phyloP scores from a whole-genome alignment of 352 stramenopile species.

The Globisporangium paroecandrum region DNA sequence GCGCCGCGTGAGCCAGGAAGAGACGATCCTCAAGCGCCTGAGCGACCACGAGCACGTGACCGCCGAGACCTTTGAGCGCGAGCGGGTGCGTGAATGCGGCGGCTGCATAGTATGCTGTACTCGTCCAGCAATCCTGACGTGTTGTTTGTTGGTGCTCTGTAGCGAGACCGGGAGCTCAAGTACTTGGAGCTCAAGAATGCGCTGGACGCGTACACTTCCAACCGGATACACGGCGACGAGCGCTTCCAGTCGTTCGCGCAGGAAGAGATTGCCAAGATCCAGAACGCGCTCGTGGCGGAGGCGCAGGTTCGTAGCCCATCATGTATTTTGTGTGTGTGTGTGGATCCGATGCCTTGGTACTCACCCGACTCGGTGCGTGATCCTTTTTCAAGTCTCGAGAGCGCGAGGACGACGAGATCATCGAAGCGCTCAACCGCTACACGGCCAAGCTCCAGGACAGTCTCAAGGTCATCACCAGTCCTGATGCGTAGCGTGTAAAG shows the following conservation, averaged over 20 bases:
- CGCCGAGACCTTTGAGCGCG: constrained; percentile 66
- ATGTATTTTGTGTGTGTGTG: not conserved
- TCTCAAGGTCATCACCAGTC: constrained; percentile 90
- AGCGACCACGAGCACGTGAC: constrained; percentile 82
- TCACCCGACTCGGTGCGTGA: not conserved
- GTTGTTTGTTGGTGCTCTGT: not conserved
- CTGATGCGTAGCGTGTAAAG: constrained; percentile 40
- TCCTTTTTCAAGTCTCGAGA: constrained; percentile 49
- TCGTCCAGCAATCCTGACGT: not conserved
- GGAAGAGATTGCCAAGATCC: constrained; percentile 72
- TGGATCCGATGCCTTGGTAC: not conserved
- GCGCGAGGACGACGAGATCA: constrained; percentile 92
- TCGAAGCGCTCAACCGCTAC: constrained; percentile 91
- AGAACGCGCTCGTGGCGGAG: constrained; percentile 72
- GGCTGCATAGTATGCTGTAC: not conserved
- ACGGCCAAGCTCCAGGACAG: constrained; percentile 92
- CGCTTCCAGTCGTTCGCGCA: constrained; percentile 69
- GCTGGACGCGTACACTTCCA: constrained; percentile 68
- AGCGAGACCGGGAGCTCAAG: constrained; percentile 56
- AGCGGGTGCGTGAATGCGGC: constrained; percentile 33
- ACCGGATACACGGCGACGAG: constrained; percentile 69
- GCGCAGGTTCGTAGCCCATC: constrained; percentile 37
- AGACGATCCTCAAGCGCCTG: constrained; percentile 90
- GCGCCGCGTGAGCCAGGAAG: constrained; percentile 79
- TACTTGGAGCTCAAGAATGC: constrained; percentile 69